phyloP scores from a whole-genome alignment of 805 yeast genomes.

The Pichia phayaonensis region DNA sequence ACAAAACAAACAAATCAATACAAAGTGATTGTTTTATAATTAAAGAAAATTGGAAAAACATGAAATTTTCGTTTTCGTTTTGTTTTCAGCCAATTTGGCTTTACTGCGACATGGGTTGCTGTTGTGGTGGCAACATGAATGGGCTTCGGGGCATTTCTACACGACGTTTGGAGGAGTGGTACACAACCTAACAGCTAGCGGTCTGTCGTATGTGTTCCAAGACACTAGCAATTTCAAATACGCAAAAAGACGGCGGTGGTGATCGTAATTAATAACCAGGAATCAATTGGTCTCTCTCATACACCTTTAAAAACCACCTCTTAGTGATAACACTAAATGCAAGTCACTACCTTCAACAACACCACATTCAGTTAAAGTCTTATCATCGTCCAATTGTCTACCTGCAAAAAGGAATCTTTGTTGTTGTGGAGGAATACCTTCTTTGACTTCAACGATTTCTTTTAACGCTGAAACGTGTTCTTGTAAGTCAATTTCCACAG shows the following conservation, averaged over 20 bases:
- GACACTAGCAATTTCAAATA: not conserved
- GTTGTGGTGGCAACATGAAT: not conserved
- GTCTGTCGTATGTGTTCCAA: too few relatives aligned
- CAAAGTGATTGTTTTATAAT: too few relatives aligned
- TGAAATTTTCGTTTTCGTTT: not conserved
- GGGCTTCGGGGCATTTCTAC: not conserved
- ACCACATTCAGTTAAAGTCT: slow-evolving; percentile 64
- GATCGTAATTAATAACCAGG: not conserved
- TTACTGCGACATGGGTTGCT: not conserved
- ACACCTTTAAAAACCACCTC: slow-evolving; percentile 59
- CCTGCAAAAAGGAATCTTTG: slow-evolving; percentile 89
- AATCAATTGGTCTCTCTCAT: not conserved
- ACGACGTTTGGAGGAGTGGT: not conserved
- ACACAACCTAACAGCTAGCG: too few relatives aligned
- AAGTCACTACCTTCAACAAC: slow-evolving; percentile 79
- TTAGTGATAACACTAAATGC: slow-evolving; percentile 83
- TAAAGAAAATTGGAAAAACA: not conserved
- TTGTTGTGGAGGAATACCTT: slow-evolving; percentile 95
- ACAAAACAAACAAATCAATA: too few relatives aligned
- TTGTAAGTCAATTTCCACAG: slow-evolving; percentile 62
- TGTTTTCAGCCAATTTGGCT: not conserved
- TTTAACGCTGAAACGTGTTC: slow-evolving; percentile 67
- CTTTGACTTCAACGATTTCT: slow-evolving; percentile 90
- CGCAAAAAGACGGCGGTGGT: not conserved
- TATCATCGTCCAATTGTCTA: slow-evolving; percentile 83